These are phyloP conservation scores for Penicillium parvum DNA, from an alignment of 495 filamentous ascomycete genomes.

Conservation along the genomic window DNA sequence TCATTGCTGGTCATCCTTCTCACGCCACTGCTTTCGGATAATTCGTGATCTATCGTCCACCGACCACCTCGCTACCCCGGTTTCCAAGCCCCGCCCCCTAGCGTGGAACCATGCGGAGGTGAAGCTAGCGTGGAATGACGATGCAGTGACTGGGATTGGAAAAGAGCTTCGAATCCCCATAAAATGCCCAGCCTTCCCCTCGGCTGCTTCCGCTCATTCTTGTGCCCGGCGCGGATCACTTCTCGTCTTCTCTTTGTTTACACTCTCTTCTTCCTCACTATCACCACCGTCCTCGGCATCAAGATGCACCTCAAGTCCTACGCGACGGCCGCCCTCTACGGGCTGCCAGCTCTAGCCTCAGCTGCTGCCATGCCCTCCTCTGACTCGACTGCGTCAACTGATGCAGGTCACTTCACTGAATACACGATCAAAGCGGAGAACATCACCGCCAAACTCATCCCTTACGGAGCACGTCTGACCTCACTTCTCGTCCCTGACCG, in stretches of 20 bases:
- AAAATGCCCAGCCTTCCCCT: slow-evolving; percentile 25
- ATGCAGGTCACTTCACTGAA: slow-evolving; percentile 44
- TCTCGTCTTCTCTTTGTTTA: slow-evolving; percentile 27
- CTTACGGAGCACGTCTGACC: slow-evolving; percentile 74
- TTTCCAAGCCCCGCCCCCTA: slow-evolving; percentile 23
- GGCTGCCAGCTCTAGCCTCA: slow-evolving; percentile 32
- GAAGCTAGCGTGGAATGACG: slow-evolving; percentile 12
- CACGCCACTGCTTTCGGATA: slow-evolving; percentile 22
- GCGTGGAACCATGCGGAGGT: slow-evolving; percentile 26
- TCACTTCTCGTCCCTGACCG: slow-evolving; percentile 71
- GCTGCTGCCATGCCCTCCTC: slow-evolving; percentile 15
- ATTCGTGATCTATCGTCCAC: slow-evolving; percentile 13
- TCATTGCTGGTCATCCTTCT: slow-evolving; percentile 6
- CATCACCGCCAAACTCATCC: slow-evolving; percentile 69
- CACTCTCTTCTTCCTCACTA: slow-evolving; percentile 29
- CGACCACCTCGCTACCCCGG: slow-evolving; percentile 20
- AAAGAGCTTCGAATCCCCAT: slow-evolving; percentile 15
- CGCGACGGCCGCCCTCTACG: slow-evolving; percentile 32
- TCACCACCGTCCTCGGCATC: slow-evolving; percentile 27
- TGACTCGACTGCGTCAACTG: slow-evolving; percentile 7
- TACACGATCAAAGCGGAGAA: slow-evolving; percentile 70
- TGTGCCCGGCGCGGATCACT: slow-evolving; percentile 32
- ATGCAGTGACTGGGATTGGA: slow-evolving; percentile 14
- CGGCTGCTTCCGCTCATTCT: slow-evolving; percentile 26
- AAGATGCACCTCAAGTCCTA: slow-evolving; percentile 42